Evolutionary conservation across 2,329 filamentous ascomycete genomes (phyloP).

Genomic region (Ploettnerulaceae sp.): DNA sequence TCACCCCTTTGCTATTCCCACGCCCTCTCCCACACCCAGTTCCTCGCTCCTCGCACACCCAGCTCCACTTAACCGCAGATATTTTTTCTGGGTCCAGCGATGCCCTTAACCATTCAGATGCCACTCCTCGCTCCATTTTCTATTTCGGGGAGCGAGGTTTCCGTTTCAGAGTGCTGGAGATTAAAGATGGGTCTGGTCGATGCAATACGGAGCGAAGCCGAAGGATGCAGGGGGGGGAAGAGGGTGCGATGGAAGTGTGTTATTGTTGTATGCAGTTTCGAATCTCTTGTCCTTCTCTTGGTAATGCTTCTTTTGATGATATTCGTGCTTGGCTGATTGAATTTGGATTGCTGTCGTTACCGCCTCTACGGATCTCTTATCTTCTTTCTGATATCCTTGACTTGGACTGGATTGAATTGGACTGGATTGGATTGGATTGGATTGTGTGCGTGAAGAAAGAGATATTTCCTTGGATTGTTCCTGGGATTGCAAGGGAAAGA

Average conservation of each 20-base stretch:
- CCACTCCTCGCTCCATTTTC: neutral
- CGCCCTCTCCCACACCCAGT: neutral
- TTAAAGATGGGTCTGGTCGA: constrained; percentile 2
- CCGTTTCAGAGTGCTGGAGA: constrained; percentile 1
- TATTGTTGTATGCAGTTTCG: neutral
- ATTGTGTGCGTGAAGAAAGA: too few species aligned
- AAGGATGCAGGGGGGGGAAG: neutral
- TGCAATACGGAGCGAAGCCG: neutral
- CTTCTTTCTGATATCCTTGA: neutral
- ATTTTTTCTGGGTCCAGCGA: neutral
- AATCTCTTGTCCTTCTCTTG: too few species aligned
- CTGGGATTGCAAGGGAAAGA: too few species aligned
- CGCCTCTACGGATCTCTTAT: neutral
- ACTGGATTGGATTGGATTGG: neutral
- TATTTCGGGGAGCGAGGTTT: neutral
- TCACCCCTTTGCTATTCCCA: neutral
- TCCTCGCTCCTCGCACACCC: too few species aligned
- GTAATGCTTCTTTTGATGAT: constrained; percentile 1
- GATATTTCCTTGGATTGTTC: neutral
- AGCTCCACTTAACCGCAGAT: neutral
- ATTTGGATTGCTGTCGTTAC: too few species aligned
- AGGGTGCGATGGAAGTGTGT: neutral
- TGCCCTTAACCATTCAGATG: neutral
- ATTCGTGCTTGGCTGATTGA: neutral
- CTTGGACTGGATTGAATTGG: too few species aligned